These are phyloP conservation scores for Hydrangea macrophylla DNA, from an alignment of 148 eudicot species.

Conservation along the genomic window DNA sequence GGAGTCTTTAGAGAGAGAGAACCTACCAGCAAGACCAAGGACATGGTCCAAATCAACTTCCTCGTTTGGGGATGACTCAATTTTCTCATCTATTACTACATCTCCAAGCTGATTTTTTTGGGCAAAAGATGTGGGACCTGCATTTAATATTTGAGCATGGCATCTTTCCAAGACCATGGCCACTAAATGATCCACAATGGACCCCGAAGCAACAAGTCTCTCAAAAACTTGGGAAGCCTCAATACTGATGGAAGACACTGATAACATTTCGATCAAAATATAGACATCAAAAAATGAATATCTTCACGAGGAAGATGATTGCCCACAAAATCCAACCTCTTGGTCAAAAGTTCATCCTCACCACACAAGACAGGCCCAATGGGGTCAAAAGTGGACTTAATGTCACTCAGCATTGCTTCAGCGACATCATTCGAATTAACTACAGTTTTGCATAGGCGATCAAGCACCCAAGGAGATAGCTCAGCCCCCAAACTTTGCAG, in stretches of 20 bases:
- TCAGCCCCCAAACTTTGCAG: slow-evolving; percentile 64
- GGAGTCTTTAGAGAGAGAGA: slow-evolving; percentile 56
- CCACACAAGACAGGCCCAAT: slow-evolving; percentile 55
- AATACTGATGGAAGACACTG: slow-evolving; percentile 65
- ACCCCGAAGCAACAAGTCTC: slow-evolving; percentile 66
- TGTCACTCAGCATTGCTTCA: slow-evolving; percentile 64
- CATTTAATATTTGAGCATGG: slow-evolving; percentile 40
- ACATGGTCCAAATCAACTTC: slow-evolving; percentile 60
- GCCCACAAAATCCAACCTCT: slow-evolving; percentile 26
- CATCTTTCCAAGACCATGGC: slow-evolving; percentile 77
- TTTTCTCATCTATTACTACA: slow-evolving; percentile 34
- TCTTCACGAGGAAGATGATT: slow-evolving; percentile 41
- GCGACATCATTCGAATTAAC: slow-evolving; percentile 68
- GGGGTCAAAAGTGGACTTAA: slow-evolving; percentile 46
- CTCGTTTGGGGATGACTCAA: slow-evolving; percentile 15
- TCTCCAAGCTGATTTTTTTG: slow-evolving; percentile 52
- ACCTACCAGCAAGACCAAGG: slow-evolving; percentile 67
- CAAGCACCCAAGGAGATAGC: slow-evolving; percentile 70
- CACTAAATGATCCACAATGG: slow-evolving; percentile 57
- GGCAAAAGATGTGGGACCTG: slow-evolving; percentile 36
- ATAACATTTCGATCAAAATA: slow-evolving; percentile 69
- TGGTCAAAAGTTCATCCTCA: slow-evolving; percentile 49
- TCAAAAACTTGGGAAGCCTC: slow-evolving; percentile 78
- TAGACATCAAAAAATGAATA: slow-evolving; percentile 59
- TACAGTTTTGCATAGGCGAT: slow-evolving; percentile 58